phyloP scores from a whole-genome alignment of 2,329 filamentous ascomycete genomes.

The Rutstroemia sp. region DNA sequence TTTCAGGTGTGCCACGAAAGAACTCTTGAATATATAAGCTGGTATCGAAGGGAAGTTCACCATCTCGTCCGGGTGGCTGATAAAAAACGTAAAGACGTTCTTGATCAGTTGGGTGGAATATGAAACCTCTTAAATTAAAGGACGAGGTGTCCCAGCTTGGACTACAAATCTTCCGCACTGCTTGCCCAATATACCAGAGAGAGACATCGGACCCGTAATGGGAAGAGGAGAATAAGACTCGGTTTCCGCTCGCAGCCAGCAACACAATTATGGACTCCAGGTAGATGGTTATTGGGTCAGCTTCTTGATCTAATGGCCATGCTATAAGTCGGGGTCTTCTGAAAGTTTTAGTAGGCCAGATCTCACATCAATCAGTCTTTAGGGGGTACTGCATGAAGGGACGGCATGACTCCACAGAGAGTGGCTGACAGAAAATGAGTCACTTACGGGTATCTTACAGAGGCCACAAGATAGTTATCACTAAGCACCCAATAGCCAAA shows the following conservation, averaged over 20 bases:
- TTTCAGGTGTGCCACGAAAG: neutral
- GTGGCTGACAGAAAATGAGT: too few species aligned
- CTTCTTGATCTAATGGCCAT: slow-evolving; percentile 2
- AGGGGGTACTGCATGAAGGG: too few species aligned
- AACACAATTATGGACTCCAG: neutral
- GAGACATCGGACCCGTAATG: too few species aligned
- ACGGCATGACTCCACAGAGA: neutral
- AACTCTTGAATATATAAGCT: neutral
- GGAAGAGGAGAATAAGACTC: too few species aligned
- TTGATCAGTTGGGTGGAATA: slow-evolving; percentile 1
- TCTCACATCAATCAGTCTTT: neutral
- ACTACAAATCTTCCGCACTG: neutral
- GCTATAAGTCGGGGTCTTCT: slow-evolving; percentile 1
- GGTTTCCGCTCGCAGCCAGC: neutral
- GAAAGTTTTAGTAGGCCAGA: neutral
- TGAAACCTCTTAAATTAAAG: neutral
- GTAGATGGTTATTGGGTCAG: neutral
- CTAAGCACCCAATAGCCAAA: neutral
- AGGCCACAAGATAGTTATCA: slow-evolving; percentile 1
- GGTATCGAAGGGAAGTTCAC: too few species aligned
- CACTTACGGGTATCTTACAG: neutral
- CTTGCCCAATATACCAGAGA: neutral
- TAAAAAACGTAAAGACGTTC: slow-evolving; percentile 1
- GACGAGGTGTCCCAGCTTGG: neutral
- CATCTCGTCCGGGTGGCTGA: neutral